Evolutionary conservation across 768 basidiomycete species (phyloP).

Genomic region (Mycena latifolia): DNA sequence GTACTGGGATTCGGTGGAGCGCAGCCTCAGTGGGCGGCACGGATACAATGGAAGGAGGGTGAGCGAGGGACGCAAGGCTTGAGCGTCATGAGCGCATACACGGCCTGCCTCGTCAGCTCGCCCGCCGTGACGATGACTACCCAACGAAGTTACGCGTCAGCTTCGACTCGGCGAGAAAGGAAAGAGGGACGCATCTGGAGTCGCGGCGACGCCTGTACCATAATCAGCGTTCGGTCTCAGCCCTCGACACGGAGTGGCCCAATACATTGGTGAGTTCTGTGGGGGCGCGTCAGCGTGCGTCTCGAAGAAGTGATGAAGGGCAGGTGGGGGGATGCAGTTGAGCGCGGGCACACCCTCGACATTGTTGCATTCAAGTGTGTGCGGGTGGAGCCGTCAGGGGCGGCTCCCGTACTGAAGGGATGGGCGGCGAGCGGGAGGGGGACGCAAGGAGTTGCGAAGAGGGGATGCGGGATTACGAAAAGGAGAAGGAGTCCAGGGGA

Average conservation of each 20-base stretch:
- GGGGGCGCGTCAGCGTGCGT: not conserved
- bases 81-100: conserved; percentile 93
- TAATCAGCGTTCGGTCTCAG: conserved; percentile 97
- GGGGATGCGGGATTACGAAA: not conserved
- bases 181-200: conserved; percentile 66
- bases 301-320: not conserved
- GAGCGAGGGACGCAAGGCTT: conserved; percentile 92
- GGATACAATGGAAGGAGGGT: not conserved
- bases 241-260: conserved; percentile 96
- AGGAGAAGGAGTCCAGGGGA: too few relatives aligned
- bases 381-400: not conserved
- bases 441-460: not conserved
- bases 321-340: conserved; percentile 55
- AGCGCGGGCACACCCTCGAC: conserved; percentile 94
- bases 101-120: conserved; percentile 93
- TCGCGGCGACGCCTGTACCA: conserved; percentile 98
- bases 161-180: not conserved
- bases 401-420: not conserved
- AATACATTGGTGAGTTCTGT: conserved; percentile 98
- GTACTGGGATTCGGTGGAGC: conserved; percentile 79
- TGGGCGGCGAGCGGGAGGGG: too few relatives aligned
- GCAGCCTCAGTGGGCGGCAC: not conserved
- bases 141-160: not conserved
- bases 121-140: conserved; percentile 85
- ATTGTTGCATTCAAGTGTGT: conserved; percentile 80